Evolutionary conservation across 441 rosid species (phyloP).

Genomic region (Arabidopsis lyrata): DNA sequence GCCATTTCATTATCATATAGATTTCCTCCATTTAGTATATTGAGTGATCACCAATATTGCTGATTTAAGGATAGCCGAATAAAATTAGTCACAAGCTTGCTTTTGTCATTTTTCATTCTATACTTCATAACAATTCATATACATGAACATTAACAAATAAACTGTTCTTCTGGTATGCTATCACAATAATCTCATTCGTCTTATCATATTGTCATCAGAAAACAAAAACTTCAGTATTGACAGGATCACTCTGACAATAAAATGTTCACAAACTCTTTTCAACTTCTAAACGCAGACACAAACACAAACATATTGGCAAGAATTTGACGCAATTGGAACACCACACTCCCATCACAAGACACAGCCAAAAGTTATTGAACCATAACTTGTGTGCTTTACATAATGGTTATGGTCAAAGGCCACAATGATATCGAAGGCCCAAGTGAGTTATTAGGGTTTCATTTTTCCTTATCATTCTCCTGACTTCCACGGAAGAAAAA

Average conservation of each 20-base stretch:
- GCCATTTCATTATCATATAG: slow-evolving; percentile 7
- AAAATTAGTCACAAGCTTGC: slow-evolving; percentile 1
- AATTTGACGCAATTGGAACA: background rate
- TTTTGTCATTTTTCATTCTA: slow-evolving; percentile 18
- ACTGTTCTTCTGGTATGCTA: background rate
- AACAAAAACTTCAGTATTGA: too few relatives aligned
- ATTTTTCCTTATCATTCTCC: too few relatives aligned
- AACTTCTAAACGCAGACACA: background rate
- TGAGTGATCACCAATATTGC: background rate
- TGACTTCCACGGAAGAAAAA: too few relatives aligned
- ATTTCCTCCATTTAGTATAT: slow-evolving; percentile 2
- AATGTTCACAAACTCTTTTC: background rate
- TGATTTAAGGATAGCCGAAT: background rate
- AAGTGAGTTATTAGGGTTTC: too few relatives aligned
- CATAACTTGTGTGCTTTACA: too few relatives aligned
- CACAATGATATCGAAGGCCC: too few relatives aligned
- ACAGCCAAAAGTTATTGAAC: too few relatives aligned
- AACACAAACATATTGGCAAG: background rate
- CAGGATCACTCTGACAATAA: background rate
- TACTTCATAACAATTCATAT: background rate
- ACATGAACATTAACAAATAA: slow-evolving; percentile 1
- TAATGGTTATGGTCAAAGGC: too few relatives aligned
- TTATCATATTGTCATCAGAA: background rate
- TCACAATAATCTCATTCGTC: background rate
- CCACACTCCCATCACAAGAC: too few relatives aligned